A percentile compares a stretch with the other conserved stretches of the same genome.
phyloP scores from a whole-genome alignment of 116 monocot species.

The Papilionanthe hybrid region DNA sequence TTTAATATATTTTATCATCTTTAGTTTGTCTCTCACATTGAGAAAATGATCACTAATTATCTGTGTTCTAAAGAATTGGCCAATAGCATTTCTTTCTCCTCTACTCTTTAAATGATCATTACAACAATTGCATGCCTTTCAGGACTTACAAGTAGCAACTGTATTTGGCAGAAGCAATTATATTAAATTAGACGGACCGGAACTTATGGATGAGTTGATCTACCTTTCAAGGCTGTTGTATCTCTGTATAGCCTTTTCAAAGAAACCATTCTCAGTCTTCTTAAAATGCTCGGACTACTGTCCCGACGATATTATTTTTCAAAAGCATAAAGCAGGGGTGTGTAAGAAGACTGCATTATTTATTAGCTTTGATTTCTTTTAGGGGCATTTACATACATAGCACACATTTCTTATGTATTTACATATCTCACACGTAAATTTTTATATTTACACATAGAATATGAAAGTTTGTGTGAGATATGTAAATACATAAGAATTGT shows the following conservation, averaged over 20 bases:
- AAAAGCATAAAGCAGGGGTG: constrained; percentile 61
- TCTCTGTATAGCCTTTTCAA: constrained; percentile 57
- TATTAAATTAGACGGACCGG: constrained; percentile 40
- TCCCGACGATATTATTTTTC: constrained; percentile 49
- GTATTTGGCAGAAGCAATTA: constrained; percentile 53
- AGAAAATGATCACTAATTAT: neutral
- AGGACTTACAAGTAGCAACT: constrained; percentile 52
- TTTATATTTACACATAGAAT: too few relatives aligned
- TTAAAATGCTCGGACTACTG: constrained; percentile 39
- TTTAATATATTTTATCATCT: too few relatives aligned
- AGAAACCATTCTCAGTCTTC: constrained; percentile 54
- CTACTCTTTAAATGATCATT: constrained; percentile 1
- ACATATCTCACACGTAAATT: too few relatives aligned
- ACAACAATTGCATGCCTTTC: constrained; percentile 2
- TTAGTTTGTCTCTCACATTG: neutral
- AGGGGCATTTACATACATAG: too few relatives aligned
- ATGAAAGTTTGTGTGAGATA: too few relatives aligned
- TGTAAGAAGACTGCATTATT: constrained; percentile 19
- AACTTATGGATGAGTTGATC: constrained; percentile 41
- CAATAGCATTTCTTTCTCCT: neutral
- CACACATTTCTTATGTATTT: too few relatives aligned
- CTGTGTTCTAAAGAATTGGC: neutral
- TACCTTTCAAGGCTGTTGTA: constrained; percentile 37
- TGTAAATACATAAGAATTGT: too few relatives aligned
- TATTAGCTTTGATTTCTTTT: too few relatives aligned